Evolutionary conservation across 169 alveolate genomes (phyloP).

Genomic region (Miamiensis avidus): DNA sequence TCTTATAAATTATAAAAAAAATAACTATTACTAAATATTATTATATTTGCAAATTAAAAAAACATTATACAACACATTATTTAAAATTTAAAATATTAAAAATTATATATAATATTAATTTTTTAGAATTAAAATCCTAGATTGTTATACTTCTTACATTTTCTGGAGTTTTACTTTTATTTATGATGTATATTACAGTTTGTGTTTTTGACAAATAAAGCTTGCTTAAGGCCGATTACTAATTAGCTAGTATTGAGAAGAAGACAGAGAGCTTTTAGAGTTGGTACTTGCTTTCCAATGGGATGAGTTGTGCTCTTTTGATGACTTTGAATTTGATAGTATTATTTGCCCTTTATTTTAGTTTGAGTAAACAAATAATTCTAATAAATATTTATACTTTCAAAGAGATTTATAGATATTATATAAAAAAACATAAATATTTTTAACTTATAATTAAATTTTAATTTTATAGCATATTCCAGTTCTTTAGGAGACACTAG

Average conservation of each 20-base stretch:
- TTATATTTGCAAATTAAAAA: too few species aligned
- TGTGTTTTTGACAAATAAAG: background rate
- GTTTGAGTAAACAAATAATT: background rate
- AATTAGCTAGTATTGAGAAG: background rate
- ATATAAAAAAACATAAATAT: too few species aligned
- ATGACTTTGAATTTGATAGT: background rate
- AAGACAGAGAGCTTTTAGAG: background rate
- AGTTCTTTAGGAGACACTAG: background rate
- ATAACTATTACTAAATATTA: too few species aligned
- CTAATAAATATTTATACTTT: background rate
- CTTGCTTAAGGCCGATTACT: background rate
- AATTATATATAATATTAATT: too few species aligned
- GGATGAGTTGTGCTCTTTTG: background rate
- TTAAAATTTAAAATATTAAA: too few species aligned
- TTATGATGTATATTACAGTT: background rate
- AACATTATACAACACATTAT: too few species aligned
- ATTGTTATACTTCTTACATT: too few species aligned
- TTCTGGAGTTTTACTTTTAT: background rate
- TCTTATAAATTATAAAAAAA: too few species aligned
- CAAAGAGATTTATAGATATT: too few species aligned
- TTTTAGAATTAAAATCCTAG: too few species aligned
- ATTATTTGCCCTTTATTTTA: background rate
- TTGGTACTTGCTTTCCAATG: background rate
- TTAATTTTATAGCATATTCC: background rate
- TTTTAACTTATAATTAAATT: too few species aligned